A percentile compares a stretch with the other conserved stretches of the same genome.
Conservation (phyloP, 2,329 filamentous ascomycete species). For the Coniochaeta sp. region DNA sequence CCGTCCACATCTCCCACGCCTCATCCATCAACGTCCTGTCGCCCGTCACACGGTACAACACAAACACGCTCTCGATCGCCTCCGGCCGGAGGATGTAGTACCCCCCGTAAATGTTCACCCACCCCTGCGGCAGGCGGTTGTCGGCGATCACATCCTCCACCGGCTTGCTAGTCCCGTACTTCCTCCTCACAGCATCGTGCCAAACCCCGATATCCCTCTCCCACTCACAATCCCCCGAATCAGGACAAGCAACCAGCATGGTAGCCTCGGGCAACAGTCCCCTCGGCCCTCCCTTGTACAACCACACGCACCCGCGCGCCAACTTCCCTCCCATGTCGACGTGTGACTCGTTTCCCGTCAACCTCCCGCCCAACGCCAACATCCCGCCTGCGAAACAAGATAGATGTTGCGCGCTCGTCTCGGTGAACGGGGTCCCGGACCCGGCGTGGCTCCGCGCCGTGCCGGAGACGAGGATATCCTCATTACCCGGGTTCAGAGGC, state of each 20-base stretch:
- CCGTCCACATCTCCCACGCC: background rate
- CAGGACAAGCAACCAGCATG: slow-evolving; percentile 1
- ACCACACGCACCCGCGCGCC: slow-evolving; percentile 1
- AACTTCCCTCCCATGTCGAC: background rate
- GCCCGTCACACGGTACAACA: background rate
- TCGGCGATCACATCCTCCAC: slow-evolving; percentile 2
- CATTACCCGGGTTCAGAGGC: background rate
- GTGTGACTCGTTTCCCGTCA: slow-evolving; percentile 1
- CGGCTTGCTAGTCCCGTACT: background rate
- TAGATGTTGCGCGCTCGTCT: slow-evolving; percentile 1
- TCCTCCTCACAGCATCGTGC: background rate
- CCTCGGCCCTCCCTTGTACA: background rate
- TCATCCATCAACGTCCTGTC: background rate
- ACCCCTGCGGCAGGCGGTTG: background rate
- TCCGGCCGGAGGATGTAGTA: background rate
- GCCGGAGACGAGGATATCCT: slow-evolving; percentile 2
- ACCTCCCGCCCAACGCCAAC: background rate
- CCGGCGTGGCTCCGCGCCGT: background rate
- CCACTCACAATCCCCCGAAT: background rate
- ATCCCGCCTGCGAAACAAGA: slow-evolving; percentile 5
- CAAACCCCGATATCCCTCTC: background rate
- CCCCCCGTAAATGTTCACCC: background rate
- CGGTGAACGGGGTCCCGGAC: background rate
- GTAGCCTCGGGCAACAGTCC: slow-evolving; percentile 4
- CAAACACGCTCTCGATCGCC: background rate